Evolutionary conservation across 192 early-diverging fungal species (phyloP), one percentile per base, ranked within the genome.

Genomic region (Gonapodya prolifera): DNA sequence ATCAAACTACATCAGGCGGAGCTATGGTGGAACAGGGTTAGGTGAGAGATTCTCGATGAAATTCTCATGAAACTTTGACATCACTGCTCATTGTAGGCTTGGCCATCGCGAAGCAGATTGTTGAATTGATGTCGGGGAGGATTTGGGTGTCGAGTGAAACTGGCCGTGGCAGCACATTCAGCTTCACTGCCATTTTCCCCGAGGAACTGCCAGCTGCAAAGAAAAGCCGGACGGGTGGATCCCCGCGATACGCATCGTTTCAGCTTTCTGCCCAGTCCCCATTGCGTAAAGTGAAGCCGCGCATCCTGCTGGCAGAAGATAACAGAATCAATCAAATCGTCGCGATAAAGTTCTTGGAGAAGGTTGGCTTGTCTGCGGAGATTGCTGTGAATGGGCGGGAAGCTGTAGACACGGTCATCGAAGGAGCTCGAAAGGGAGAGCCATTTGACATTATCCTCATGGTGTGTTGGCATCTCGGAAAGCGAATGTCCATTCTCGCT

Each of bases 31-130:
- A 34, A 77, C 77, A 35, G 80, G 79, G 1, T 79, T 91, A 69
- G 85, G n/a, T n/a, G n/a, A n/a, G n/a, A n/a, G n/a, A n/a, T n/a
- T n/a, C n/a, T n/a, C n/a, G n/a, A n/a, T n/a, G n/a, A n/a, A n/a
- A n/a, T n/a, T n/a, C n/a, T n/a, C n/a, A n/a, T n/a, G n/a, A n/a
- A n/a, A n/a, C n/a, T n/a, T n/a, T n/a, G n/a, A n/a, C n/a, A n/a
- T n/a, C n/a, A n/a, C n/a, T n/a, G n/a, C n/a, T n/a, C n/a, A n/a
- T n/a, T n/a, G n/a, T n/a, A n/a, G n/a, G 85, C 17, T 78, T 86
- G 34, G 80, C 82, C 69, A 86, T 86, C 75, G 78, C 77, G 30
- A 86, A 86, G 70, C 76, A 79, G 28, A 75, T 86, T 0, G 82
- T 80, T 17, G 83, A 84, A 84, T 16, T 61, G 45, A 61, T 61